Percentiles rank a stretch among this genome's conserved stretches.
phyloP scores from a whole-genome alignment of 169 alveolate genomes.

The Toxoplasma gondii region DNA sequence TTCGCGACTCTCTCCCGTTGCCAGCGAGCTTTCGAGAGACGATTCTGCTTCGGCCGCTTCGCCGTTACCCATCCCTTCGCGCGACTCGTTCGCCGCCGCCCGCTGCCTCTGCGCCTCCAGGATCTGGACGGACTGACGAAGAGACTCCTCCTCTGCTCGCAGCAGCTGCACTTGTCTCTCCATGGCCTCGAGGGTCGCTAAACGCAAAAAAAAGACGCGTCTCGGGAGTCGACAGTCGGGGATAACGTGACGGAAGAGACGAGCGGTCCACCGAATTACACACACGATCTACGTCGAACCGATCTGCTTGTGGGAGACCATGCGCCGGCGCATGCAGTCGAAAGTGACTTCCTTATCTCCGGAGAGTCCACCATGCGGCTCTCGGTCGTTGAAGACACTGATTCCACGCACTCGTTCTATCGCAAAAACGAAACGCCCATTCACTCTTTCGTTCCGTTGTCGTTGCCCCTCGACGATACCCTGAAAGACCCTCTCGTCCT shows the following conservation, averaged over 20 bases:
- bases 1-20: neutral
- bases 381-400: too few species aligned
- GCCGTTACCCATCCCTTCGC: neutral
- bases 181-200: conserved; percentile 62
- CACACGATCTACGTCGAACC: too few species aligned
- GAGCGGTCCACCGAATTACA: neutral
- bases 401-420: too few species aligned
- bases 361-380: too few species aligned
- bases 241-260: neutral
- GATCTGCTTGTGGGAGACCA: too few species aligned
- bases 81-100: conserved; percentile 18
- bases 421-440: too few species aligned
- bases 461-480: too few species aligned
- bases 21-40: neutral
- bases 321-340: too few species aligned
- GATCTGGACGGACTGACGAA: conserved; percentile 9
- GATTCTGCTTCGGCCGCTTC: neutral
- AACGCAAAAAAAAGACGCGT: neutral
- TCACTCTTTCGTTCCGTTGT: too few species aligned
- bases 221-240: neutral
- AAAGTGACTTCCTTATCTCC: too few species aligned
- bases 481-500: too few species aligned
- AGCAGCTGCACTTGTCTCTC: conserved; percentile 54
- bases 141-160: conserved; percentile 55
- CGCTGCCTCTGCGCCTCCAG: conserved; percentile 63